Base-by-base conservation (phyloP, 2,329 filamentous ascomycete genomes). In the Rutstroemia sp. region DNA sequence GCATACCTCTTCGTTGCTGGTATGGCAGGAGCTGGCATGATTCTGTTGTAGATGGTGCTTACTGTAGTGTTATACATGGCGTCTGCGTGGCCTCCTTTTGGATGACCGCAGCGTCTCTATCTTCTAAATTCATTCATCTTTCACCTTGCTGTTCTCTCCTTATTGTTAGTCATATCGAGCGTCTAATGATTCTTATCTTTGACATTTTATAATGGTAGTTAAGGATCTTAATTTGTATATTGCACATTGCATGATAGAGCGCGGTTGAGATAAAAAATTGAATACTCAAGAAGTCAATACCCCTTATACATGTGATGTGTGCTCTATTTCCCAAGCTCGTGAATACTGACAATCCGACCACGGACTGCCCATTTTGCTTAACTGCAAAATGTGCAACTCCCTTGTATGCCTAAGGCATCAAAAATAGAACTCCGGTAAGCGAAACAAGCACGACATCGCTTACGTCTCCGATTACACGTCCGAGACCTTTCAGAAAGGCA, bases 1-100 rank as follows among this genome's bases (percentile, higher is more conserved):
- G 70, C 73, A 27, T 82, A 82, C 61, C 60, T 79, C 27, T 49
- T 78, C 52, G 74, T 72, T 52, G 78, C 79, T 16, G 67, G 76
- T 27, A 65, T 80, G 41, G 76, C 77, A 3, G 80, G 79, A 52
- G 73, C 75, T 48, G 77, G 76, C 25, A 79, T 83, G 73, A 69
- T 82, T 64, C 62, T 83, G 59, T 69, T 83, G 71, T 83, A 78
- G 56, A 63, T 55, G 46, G n/a, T 25, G 12, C n/a, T 34, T 4
- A 25, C 14, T 25, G 9, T 55, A 23, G 46, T 38, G 30, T 39
- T 18, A 44, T 38, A 19, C 16, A 16, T n/a, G 19, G 46, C 18
- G 16, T 19, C 47, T 16, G 21, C 27, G 2, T 55, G 25, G 19
- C 12, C 5, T 30, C 42, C 23, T 39, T 25, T 27, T 53, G 45